Base-by-base conservation (phyloP, 495 filamentous ascomycete species). In the Lepraria neglecta region DNA sequence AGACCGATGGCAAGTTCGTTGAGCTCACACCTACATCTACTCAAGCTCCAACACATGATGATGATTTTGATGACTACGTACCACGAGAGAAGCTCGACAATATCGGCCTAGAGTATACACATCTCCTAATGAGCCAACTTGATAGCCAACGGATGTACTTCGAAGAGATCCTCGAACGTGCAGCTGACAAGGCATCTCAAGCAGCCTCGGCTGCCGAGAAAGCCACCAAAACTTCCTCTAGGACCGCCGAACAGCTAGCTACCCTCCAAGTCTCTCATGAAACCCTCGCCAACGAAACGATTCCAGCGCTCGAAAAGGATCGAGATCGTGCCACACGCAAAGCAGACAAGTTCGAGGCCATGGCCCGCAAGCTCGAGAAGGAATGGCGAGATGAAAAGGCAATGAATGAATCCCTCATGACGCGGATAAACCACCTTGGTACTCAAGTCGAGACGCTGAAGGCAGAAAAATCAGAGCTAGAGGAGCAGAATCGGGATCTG, bases 121-220 rank as follows among this genome's bases (percentile, higher is more conserved):
- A 96, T 67, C 84, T 98, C 7, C 83, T 97, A 1, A 95, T 89
- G 11, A 87, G 81, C 59, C 94, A 98, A 71, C 82, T 98, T 21
- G 95, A 97, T 66, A 87, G 84, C 59, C 94, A 98, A 67, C 85
- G 94, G 47, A 78, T 87, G 5, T 98, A 97, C 71, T 98, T 95
- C 67, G 94, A 97, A 69, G 92, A 94, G 65, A 85, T 95, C 71
- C 81, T 98, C 61, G 87, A 87, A 68, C 91, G 94, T 59, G 91
- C 91, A 2, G 92, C 86, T 0, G 91, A 96, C 73, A 98, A 97
- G 72, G 91, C 95, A 2, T 79, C 85, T 19, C 82, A 86, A 67
- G 90, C 91, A 7, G 78, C 82, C 3, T 74, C 81, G 0, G 76
- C 83, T 0, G 91, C 90, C 3, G 80, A 87, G 28, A 74, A 77